Evolutionary conservation across 352 stramenopile genomes (phyloP).

Genomic region (Globisporangium megalacanthum): DNA sequence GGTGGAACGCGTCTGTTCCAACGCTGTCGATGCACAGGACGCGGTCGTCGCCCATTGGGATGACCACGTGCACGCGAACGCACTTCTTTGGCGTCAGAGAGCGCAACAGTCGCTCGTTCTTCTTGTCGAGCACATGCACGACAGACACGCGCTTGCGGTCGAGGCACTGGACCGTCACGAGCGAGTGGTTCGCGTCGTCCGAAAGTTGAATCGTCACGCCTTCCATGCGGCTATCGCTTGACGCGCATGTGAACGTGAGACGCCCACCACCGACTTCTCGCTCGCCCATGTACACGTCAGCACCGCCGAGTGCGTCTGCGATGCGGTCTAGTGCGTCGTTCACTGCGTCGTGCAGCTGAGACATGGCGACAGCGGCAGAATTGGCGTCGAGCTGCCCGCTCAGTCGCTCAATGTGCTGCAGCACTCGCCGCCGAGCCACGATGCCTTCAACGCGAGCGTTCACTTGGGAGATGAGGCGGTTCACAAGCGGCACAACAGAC

Average conservation of each 20-base stretch:
- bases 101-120: constrained; percentile 17
- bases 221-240: constrained; percentile 42
- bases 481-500: constrained; percentile 32
- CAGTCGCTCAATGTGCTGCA: constrained; percentile 19
- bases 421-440: constrained; percentile 24
- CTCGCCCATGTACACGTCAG: constrained; percentile 54
- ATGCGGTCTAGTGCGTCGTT: constrained; percentile 26
- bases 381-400: constrained; percentile 7
- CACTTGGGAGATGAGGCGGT: constrained; percentile 34
- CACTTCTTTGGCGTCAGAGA: constrained; percentile 22
- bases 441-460: constrained; percentile 49
- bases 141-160: constrained; percentile 24
- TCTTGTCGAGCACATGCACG: constrained; percentile 27
- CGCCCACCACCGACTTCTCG: constrained; percentile 16
- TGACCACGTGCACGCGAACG: constrained; percentile 28
- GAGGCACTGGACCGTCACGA: constrained; percentile 44
- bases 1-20: constrained; percentile 36
- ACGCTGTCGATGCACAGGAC: constrained; percentile 62
- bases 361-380: constrained; percentile 5
- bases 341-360: constrained; percentile 20
- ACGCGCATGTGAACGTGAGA: constrained; percentile 19
- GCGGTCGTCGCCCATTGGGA: constrained; percentile 46
- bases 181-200: constrained; percentile 17
- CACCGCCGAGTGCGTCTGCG: constrained; percentile 19
- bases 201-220: constrained; percentile 28